phyloP scores from a whole-genome alignment of 2,329 filamentous ascomycete genomes.

The Trichoderma sp. region DNA sequence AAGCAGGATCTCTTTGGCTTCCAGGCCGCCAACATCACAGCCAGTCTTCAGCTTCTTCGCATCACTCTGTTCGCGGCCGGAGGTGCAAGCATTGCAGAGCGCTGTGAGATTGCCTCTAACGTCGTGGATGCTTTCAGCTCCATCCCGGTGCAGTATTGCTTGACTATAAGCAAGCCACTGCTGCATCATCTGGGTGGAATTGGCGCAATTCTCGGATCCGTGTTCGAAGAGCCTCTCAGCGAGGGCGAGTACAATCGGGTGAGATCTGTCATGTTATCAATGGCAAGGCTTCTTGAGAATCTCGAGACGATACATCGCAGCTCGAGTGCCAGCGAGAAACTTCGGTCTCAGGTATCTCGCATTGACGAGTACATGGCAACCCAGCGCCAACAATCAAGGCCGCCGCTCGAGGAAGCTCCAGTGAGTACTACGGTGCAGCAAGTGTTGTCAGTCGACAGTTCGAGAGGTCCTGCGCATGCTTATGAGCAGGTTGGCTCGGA shows the following conservation, averaged over 20 bases:
- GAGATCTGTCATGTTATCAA: conserved; percentile 30
- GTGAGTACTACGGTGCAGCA: neutral
- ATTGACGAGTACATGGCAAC: conserved; percentile 28
- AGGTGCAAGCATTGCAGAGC: conserved; percentile 29
- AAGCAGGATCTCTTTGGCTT: conserved; percentile 34
- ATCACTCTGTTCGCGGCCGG: conserved; percentile 32
- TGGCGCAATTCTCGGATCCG: conserved; percentile 34
- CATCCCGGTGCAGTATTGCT: conserved; percentile 22
- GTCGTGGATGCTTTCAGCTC: conserved; percentile 30
- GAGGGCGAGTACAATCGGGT: conserved; percentile 30
- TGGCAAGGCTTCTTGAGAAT: conserved; percentile 31
- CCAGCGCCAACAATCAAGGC: conserved; percentile 18
- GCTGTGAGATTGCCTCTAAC: conserved; percentile 31
- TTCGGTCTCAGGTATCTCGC: conserved; percentile 25
- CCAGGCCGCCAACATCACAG: conserved; percentile 37
- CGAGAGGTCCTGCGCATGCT: neutral
- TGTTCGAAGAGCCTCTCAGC: conserved; percentile 32
- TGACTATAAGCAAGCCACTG: conserved; percentile 34
- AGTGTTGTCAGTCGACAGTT: neutral
- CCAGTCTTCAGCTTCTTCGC: conserved; percentile 33
- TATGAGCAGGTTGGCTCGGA: conserved; percentile 4
- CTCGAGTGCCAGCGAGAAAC: conserved; percentile 25
- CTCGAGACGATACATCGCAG: conserved; percentile 26
- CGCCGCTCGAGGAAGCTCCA: neutral
- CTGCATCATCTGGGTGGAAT: conserved; percentile 35